Conservation (phyloP, 768 basidiomycete species). For the Boletus coccyginus region DNA sequence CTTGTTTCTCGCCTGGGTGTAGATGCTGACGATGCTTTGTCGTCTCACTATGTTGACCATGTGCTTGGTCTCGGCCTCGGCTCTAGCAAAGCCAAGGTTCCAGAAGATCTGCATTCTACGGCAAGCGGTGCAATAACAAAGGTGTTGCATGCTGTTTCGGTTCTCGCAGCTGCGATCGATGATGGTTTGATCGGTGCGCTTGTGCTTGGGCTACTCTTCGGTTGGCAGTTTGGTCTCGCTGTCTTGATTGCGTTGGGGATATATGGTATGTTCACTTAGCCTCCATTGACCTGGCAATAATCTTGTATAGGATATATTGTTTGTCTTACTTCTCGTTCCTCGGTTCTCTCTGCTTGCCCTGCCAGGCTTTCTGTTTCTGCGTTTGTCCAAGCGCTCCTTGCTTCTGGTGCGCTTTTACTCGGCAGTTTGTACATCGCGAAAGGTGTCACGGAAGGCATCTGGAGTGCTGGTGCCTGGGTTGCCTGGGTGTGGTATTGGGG, state of each 20-base stretch:
- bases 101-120: constrained; percentile 49
- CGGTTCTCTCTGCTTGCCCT: constrained; percentile 8
- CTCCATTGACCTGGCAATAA: not conserved
- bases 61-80: constrained; percentile 82
- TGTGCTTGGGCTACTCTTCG: constrained; percentile 60
- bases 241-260: constrained; percentile 72
- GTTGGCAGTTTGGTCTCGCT: constrained; percentile 64
- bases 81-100: constrained; percentile 77
- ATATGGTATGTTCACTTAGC: constrained; percentile 50
- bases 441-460: constrained; percentile 28
- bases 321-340: constrained; percentile 8
- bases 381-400: constrained; percentile 75
- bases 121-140: constrained; percentile 12
- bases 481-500: constrained; percentile 32
- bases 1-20: constrained; percentile 91
- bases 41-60: constrained; percentile 73
- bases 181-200: constrained; percentile 74
- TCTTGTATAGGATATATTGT: constrained; percentile 16
- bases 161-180: constrained; percentile 78
- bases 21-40: constrained; percentile 69
- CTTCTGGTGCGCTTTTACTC: constrained; percentile 75
- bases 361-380: not conserved
- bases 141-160: constrained; percentile 35
- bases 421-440: constrained; percentile 42
- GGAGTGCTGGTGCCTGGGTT: constrained; percentile 29